These are phyloP conservation scores for Fusarium protoensiforme DNA, from an alignment of 2,329 filamentous ascomycete species.

Conservation along the genomic window DNA sequence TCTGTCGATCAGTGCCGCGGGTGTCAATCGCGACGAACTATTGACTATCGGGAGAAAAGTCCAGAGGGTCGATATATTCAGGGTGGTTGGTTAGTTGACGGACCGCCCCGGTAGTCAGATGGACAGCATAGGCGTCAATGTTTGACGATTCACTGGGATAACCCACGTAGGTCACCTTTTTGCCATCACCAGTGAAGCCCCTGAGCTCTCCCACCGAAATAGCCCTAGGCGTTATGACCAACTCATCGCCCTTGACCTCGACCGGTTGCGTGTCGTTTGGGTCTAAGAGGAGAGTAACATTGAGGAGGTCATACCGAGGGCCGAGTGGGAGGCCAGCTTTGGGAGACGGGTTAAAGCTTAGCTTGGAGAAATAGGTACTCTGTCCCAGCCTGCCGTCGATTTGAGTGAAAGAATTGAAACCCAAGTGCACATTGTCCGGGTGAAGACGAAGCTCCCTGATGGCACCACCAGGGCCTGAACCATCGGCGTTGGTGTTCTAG, in stretches of 20 bases:
- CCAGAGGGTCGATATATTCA: neutral
- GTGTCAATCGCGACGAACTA: neutral
- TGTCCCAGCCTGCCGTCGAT: neutral
- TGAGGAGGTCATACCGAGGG: neutral
- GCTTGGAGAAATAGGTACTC: neutral
- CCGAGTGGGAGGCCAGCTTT: neutral
- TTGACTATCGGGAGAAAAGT: neutral
- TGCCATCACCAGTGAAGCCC: neutral
- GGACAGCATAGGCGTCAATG: neutral
- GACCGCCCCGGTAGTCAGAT: neutral
- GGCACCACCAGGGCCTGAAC: slow-evolving; percentile 43
- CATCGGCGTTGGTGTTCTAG: slow-evolving; percentile 38
- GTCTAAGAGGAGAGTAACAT: neutral
- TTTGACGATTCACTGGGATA: neutral
- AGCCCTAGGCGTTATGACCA: neutral
- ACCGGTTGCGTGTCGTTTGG: neutral
- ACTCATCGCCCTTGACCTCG: neutral
- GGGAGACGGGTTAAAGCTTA: neutral
- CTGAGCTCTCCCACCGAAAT: neutral
- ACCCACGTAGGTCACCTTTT: neutral
- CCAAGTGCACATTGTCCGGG: slow-evolving; percentile 55
- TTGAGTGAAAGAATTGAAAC: neutral
- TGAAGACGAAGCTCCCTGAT: slow-evolving; percentile 58
- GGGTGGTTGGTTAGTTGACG: neutral
- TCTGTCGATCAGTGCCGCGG: neutral